Base-by-base conservation (phyloP, 306 rosid genomes). In the Albizia julibrissin region DNA sequence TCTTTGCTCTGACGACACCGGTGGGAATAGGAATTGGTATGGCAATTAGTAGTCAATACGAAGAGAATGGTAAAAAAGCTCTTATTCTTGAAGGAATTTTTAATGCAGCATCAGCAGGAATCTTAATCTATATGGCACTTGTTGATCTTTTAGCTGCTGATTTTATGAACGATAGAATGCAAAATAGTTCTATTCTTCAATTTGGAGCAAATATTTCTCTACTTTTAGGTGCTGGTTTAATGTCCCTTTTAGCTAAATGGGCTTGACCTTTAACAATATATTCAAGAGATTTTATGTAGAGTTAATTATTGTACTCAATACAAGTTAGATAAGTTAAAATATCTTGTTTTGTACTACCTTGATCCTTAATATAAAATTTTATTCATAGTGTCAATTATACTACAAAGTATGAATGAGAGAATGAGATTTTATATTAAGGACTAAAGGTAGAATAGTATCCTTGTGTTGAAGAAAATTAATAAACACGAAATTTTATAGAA, bases 241-340 rank as follows among this genome's bases (percentile, higher is more conserved):
- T 86, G 90, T 84, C 91, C 40, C 19, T 86, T 14, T 26, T 89
- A 9, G 91, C 88, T 0, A 84, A 67, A 44, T 87, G 91, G 91
- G 91, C 89, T 56, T 85, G 58, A 62, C 4, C 8, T 52, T 52
- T 52, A 46, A 46, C 18, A 2, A 3, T 46, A 44, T 12, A 46
- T 13, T 46, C 13, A 46, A 46, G 16, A 46, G 13, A 5, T 13
- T 46, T 10, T 46, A 4, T 15, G 54, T 49, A 13, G 6, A 49
- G 54, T 49, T 49, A 14, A 21, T 52, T 16, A 5, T 18, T 52
- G 24, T 52, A 19, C 1, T 18, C 50, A 13, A 2, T 46, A 54
- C 59, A 18, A 18, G 61, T 54, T n/a, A 21, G 12, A 21, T 56
- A 56, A 19, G 59, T 52, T 19, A 19, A 18, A 18, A n/a, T 4